Base-by-base conservation (phyloP, 257 asterid species). In the Anisodus acutangulus region DNA sequence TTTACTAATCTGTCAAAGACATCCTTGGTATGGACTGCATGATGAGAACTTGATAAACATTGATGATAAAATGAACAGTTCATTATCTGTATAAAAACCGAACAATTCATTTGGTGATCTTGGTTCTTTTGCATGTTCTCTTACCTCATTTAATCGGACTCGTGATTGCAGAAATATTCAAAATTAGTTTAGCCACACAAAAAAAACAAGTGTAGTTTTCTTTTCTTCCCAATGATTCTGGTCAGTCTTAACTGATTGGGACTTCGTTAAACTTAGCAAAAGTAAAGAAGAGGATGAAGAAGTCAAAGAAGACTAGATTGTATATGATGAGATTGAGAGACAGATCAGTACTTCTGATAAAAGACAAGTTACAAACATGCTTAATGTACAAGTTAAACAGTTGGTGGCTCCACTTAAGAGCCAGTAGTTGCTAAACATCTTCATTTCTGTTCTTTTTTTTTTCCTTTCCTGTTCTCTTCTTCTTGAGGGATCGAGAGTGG, bases 11-110 rank as follows among this genome's bases (percentile, higher is more conserved):
- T 11, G 71, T 64, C 71, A 35, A 66, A 31, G 47, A 31, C 47
- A 66, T 66, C 43, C 72, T 66, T 35, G 47, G 17, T 15, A 66
- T 66, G 72, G 72, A 66, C 72, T 66, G 47, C 72, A 66, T 35
- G 72, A 66, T 66, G 45, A 13, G 72, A 66, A 35, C 47, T 66
- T 66, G 72, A 66, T 64, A 66, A 57, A 6, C 8, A 4, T 26
- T 64, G 17, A 4, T n/a, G 67, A n/a, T n/a, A 60, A 63, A 51
- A 63, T 63, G 70, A 63, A 22, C 41, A 22, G 70, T 26, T 8
- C n/a, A 17, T 17, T 59, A 8, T 49, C 12, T 49, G 9, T 49
- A 2, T 26, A 49, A 49, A 49, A 49, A 49, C 55, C 9, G 55
- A 49, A 49, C 55, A 49, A 41, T 26, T 64, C 41, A 64, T 64